Conservation (phyloP, 305 asterid species). For the Monarda citriodora region DNA sequence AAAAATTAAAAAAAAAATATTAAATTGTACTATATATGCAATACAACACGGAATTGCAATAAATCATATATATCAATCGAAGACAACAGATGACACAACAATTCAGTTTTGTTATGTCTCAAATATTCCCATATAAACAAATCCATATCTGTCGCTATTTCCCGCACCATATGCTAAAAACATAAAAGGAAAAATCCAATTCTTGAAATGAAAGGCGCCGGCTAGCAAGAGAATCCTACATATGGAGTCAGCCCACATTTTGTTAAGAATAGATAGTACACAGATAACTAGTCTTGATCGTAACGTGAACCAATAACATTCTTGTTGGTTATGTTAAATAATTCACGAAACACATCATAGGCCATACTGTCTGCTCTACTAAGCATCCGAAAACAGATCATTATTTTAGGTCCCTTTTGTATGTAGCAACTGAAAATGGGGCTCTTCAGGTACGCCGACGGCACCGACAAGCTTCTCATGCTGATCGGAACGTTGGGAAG, state of each 20-base stretch:
- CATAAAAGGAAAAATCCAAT: slow-evolving; percentile 11
- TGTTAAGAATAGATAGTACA: background rate
- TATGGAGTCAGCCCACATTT: slow-evolving; percentile 4
- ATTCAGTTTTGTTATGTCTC: slow-evolving; percentile 1
- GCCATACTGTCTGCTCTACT: too few species aligned
- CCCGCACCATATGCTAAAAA: slow-evolving; percentile 2
- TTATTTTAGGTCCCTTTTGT: background rate
- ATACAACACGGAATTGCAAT: too few species aligned
- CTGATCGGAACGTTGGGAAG: slow-evolving; percentile 55
- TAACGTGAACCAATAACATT: background rate
- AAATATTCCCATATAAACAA: slow-evolving; percentile 9
- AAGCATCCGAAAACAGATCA: background rate
- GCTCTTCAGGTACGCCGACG: slow-evolving; percentile 59
- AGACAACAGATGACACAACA: background rate
- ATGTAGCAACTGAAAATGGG: slow-evolving; percentile 36
- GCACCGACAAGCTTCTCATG: slow-evolving; percentile 54
- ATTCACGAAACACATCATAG: background rate
- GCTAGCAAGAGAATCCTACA: slow-evolving; percentile 1
- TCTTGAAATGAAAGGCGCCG: slow-evolving; percentile 15
- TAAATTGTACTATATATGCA: too few species aligned
- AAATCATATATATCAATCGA: too few species aligned
- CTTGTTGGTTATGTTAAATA: background rate
- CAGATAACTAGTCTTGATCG: background rate
- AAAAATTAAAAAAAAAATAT: too few species aligned
- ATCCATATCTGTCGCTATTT: slow-evolving; percentile 1